Percentiles rank a stretch among this genome's conserved stretches.
phyloP scores from a whole-genome alignment of 352 stramenopile genomes.

The Pythium diclinum region DNA sequence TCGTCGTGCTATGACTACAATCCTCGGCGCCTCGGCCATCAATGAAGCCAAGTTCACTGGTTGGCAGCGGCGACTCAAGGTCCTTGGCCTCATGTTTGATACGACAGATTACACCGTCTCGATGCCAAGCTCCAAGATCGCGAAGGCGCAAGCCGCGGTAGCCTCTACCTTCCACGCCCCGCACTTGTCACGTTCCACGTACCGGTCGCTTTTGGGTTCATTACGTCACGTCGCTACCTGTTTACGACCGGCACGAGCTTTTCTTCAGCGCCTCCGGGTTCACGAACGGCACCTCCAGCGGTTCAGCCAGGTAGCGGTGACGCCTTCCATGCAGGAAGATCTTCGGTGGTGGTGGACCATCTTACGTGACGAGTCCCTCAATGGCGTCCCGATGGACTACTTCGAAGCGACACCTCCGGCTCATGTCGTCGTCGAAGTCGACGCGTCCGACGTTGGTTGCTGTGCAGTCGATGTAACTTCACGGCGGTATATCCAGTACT shows the following conservation, averaged over 20 bases:
- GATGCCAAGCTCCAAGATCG: slow-evolving; percentile 20
- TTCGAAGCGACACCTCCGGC: too few species aligned
- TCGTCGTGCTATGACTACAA: too few species aligned
- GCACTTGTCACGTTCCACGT: slow-evolving; percentile 1
- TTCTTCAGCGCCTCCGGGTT: slow-evolving; percentile 13
- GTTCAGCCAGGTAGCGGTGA: not conserved
- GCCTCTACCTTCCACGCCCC: not conserved
- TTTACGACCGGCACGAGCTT: slow-evolving; percentile 10
- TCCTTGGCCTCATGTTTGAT: slow-evolving; percentile 25
- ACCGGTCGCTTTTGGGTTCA: slow-evolving; percentile 15
- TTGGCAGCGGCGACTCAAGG: slow-evolving; percentile 14
- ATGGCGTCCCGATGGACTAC: slow-evolving; percentile 15
- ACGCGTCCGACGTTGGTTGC: slow-evolving; percentile 19
- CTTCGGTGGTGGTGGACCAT: slow-evolving; percentile 22
- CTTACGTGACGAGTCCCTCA: slow-evolving; percentile 10
- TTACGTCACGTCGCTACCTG: slow-evolving; percentile 28
- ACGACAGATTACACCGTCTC: slow-evolving; percentile 7
- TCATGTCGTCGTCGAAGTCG: slow-evolving; percentile 19
- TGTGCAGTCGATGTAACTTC: slow-evolving; percentile 8
- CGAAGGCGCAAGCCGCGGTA: slow-evolving; percentile 4
- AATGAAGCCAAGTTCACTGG: slow-evolving; percentile 28
- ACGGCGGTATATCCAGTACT: not conserved
- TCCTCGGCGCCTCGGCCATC: too few species aligned
- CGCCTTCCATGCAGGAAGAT: slow-evolving; percentile 15
- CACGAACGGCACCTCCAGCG: slow-evolving; percentile 4